phyloP scores from a whole-genome alignment of 2,329 filamentous ascomycete species.

The Cordyceps farinosa region DNA sequence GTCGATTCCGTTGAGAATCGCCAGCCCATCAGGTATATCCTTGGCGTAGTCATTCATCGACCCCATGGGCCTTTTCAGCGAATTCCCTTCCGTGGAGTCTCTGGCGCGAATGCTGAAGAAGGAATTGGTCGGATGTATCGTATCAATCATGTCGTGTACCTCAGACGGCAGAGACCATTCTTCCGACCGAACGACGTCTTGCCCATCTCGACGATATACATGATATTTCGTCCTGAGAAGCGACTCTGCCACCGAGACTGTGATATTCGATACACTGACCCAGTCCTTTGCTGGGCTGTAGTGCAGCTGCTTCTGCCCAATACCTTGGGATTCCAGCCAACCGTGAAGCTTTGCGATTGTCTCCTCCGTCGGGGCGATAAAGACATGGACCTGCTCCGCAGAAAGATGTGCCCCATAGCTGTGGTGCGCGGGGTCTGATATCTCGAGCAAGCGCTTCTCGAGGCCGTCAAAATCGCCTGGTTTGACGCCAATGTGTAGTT shows the following conservation, averaged over 20 bases:
- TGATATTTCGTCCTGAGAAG: constrained; percentile 1
- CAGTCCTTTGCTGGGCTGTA: constrained; percentile 8
- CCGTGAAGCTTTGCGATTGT: background rate
- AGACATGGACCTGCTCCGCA: constrained; percentile 6
- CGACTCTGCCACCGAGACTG: background rate
- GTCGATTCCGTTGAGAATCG: constrained; percentile 3
- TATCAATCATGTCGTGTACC: constrained; percentile 4
- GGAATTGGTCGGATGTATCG: constrained; percentile 5
- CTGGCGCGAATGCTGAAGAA: background rate
- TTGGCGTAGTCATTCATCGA: background rate
- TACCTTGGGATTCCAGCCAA: constrained; percentile 2
- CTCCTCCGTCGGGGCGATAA: background rate
- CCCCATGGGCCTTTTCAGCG: background rate
- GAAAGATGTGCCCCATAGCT: constrained; percentile 3
- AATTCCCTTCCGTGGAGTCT: background rate
- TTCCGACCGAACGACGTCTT: background rate
- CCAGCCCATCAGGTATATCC: background rate
- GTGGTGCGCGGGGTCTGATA: constrained; percentile 8
- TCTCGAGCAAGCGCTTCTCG: constrained; percentile 6
- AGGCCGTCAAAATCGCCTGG: constrained; percentile 3
- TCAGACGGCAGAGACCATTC: constrained; percentile 4
- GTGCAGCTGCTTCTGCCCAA: background rate
- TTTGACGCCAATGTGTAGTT: constrained; percentile 5
- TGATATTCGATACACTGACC: constrained; percentile 3
- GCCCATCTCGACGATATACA: constrained; percentile 1